phyloP scores from a whole-genome alignment of 1,284 basidiomycete species.

The Irpex lacteus region DNA sequence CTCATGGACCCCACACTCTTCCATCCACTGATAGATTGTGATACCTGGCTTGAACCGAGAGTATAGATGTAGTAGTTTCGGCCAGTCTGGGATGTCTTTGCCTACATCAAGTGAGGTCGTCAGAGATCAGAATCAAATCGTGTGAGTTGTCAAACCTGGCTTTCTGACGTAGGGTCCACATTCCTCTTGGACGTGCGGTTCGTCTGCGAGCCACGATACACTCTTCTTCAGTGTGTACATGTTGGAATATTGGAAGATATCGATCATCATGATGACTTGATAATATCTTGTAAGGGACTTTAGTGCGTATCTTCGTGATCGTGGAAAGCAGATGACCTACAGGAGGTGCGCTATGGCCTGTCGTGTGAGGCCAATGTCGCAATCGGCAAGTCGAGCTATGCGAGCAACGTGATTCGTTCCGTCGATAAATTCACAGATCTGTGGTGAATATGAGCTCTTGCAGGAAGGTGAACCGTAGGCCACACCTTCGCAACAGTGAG shows the following conservation, averaged over 20 bases:
- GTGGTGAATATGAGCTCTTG: too few species aligned
- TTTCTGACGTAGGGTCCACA: slow-evolving; percentile 89
- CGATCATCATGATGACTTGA: slow-evolving; percentile 93
- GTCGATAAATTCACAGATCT: slow-evolving; percentile 35
- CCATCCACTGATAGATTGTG: slow-evolving; percentile 90
- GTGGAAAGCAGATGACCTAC: slow-evolving; percentile 42
- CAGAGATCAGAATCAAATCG: background rate
- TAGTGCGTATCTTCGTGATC: background rate
- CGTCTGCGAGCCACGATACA: slow-evolving; percentile 83
- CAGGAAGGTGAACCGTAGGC: background rate
- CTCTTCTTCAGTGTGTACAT: slow-evolving; percentile 90
- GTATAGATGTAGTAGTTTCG: slow-evolving; percentile 82
- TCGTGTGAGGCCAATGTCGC: slow-evolving; percentile 81
- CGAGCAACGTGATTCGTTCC: slow-evolving; percentile 89
- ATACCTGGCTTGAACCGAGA: slow-evolving; percentile 83
- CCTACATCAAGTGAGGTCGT: slow-evolving; percentile 3
- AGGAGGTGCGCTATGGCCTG: slow-evolving; percentile 91
- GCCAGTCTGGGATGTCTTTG: slow-evolving; percentile 66
- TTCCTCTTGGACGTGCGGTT: slow-evolving; percentile 80
- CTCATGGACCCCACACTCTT: slow-evolving; percentile 66
- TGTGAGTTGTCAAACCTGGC: slow-evolving; percentile 43
- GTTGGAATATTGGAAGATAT: slow-evolving; percentile 98
- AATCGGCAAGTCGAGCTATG: slow-evolving; percentile 91
- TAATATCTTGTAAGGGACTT: slow-evolving; percentile 62
- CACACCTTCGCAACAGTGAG: slow-evolving; percentile 85